A percentile compares a stretch with the other conserved stretches of the same genome.
Conservation (phyloP, 805 yeast genomes). For the Saturnispora saitoi region DNA sequence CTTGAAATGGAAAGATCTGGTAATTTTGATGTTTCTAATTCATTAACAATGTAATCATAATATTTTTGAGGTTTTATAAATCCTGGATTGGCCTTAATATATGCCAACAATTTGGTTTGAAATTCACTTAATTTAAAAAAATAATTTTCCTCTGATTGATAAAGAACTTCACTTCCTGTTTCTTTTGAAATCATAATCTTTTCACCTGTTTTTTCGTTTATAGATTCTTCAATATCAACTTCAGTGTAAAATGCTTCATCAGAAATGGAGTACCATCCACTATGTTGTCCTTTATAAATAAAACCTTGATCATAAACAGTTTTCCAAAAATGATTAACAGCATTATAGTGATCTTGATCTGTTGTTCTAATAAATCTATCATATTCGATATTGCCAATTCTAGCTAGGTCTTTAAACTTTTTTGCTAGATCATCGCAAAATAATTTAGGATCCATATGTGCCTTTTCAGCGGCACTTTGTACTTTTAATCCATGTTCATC, state of each 20-base stretch:
- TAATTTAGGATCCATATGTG: constrained; percentile 42
- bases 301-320: constrained; percentile 47
- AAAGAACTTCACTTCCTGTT: constrained; percentile 65
- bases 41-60: constrained; percentile 46
- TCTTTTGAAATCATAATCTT: constrained; percentile 44
- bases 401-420: constrained; percentile 58
- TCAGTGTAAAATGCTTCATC: constrained; percentile 94
- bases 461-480: constrained; percentile 67
- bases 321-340: constrained; percentile 68
- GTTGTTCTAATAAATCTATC: constrained; percentile 88
- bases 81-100: constrained; percentile 38
- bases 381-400: constrained; percentile 45
- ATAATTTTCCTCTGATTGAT: constrained; percentile 76
- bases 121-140: constrained; percentile 70
- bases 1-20: constrained; percentile 81
- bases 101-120: constrained; percentile 42
- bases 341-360: constrained; percentile 61
- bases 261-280: constrained; percentile 91
- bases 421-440: constrained; percentile 66
- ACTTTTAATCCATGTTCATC: constrained; percentile 97
- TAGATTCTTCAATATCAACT: constrained; percentile 48
- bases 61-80: constrained; percentile 63
- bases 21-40: constrained; percentile 41
- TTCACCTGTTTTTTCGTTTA: constrained; percentile 27
- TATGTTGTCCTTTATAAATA: constrained; percentile 75